Conservation (phyloP, 495 filamentous ascomycete species). For the Trichocladium antarcticum region DNA sequence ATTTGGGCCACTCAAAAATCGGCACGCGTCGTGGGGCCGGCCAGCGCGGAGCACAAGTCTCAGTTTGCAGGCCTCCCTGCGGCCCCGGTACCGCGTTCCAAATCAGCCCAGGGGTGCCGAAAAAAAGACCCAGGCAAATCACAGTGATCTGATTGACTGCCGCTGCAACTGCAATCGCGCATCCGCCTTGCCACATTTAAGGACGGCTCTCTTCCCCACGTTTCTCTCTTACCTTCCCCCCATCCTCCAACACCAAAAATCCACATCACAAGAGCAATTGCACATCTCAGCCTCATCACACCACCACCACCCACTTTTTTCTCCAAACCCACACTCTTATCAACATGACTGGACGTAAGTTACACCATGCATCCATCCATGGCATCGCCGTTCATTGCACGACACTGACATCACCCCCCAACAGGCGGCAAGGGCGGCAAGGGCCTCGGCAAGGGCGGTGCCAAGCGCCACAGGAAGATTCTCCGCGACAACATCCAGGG, state of each 20-base stretch:
- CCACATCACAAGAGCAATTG: constrained; percentile 14
- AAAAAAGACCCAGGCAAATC: constrained; percentile 24
- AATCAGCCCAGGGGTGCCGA: constrained; percentile 10
- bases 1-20: constrained; percentile 12
- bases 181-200: constrained; percentile 34
- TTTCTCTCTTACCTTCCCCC: constrained; percentile 26
- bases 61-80: constrained; percentile 7
- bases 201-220: constrained; percentile 36
- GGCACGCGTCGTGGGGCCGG: constrained; percentile 9
- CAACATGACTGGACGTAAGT: constrained; percentile 95
- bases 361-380: constrained; percentile 13
- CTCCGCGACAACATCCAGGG: constrained; percentile 99
- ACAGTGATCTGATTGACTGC: constrained; percentile 36
- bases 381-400: constrained; percentile 3
- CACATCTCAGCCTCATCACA: constrained; percentile 36
- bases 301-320: constrained; percentile 12
- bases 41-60: background rate
- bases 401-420: constrained; percentile 17
- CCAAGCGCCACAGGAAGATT: constrained; percentile 98
- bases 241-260: constrained; percentile 9
- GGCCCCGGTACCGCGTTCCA: constrained; percentile 6
- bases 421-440: constrained; percentile 89
- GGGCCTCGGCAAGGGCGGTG: constrained; percentile 74
- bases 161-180: constrained; percentile 20
- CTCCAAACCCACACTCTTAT: constrained; percentile 23